A percentile compares a stretch with the other conserved stretches of the same genome.
Evolutionary conservation across 2,329 filamentous ascomycete genomes (phyloP).

Genomic region (Alternaria longipes): DNA sequence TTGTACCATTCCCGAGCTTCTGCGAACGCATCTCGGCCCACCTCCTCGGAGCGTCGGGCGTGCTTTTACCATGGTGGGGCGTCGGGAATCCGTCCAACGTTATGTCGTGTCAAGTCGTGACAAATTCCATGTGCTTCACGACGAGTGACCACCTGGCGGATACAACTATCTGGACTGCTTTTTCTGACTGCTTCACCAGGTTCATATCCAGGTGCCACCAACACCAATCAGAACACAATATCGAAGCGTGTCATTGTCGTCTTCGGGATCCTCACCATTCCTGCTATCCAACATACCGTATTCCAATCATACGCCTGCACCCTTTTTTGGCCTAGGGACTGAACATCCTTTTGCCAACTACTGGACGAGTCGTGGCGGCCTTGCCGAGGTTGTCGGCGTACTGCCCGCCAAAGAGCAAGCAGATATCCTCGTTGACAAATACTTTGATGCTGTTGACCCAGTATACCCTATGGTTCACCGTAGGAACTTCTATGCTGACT

Average conservation of each 20-base stretch:
- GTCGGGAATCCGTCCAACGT: not conserved
- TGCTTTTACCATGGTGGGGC: not conserved
- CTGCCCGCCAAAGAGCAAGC: constrained; percentile 79
- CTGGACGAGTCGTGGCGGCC: constrained; percentile 80
- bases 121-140: too few species aligned
- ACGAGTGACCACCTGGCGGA: not conserved
- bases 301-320: constrained; percentile 74
- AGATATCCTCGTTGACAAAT: constrained; percentile 69
- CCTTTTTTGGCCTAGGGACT: constrained; percentile 81
- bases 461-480: constrained; percentile 83
- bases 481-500: constrained; percentile 78
- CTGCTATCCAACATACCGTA: constrained; percentile 78
- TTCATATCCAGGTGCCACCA: constrained; percentile 36
- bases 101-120: too few species aligned
- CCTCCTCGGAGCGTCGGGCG: constrained; percentile 2
- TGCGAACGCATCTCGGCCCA: constrained; percentile 27
- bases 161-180: constrained; percentile 2
- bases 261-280: constrained; percentile 57
- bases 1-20: constrained; percentile 10
- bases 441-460: constrained; percentile 73
- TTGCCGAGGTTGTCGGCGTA: constrained; percentile 78
- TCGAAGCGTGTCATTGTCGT: constrained; percentile 49
- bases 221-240: constrained; percentile 42
- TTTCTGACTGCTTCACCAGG: constrained; percentile 28
- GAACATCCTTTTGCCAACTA: constrained; percentile 85